Base-by-base conservation (phyloP, 1,284 basidiomycete species). In the Boletellus deceptivus region DNA sequence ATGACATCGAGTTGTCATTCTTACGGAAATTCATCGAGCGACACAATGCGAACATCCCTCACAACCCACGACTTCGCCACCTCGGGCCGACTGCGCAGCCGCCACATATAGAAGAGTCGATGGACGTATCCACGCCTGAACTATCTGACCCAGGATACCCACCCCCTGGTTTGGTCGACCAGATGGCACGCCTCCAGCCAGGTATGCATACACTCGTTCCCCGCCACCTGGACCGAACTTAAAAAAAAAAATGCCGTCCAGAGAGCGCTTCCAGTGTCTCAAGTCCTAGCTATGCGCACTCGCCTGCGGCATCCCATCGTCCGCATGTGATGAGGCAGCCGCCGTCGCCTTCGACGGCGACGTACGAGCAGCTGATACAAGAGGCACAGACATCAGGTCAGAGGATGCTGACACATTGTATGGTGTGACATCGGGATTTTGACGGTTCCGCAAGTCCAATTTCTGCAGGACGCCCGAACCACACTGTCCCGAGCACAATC, bases 1-100 rank as follows among this genome's bases (percentile, higher is more conserved):
- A 89, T 62, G 79, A 86, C 58, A 64, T 88, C 61, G 86, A 89
- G 62, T 75, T 89, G 55, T 70, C 80, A 1, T 89, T 89, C 70
- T 78, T 89, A 49, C 81, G 85, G 54, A 87, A 85, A 68, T 89
- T 89, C 64, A 81, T 89, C 63, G 87, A 90, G 60, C 77, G 86
- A 49, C 86, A 89, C 61, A 76, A 80, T 8, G 74, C 79, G 22
- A 79, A 82, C 36, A 78, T 88, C 37, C 79, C 86, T 47, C 86
- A 89, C 64, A 89, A 89, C 62, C 86, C 86, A 47, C 83, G 87
- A 36, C 75, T 89, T 37, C 83, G 86, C 48, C 80, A 78, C 44
- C 68, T 65, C 63, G 70, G 57, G 68, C 69, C 54, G 60, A 70
- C 54, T 60, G 69, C 55, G 70, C 69, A 56, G 68, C 69, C 56